Percentiles rank a stretch among this genome's conserved stretches.
Conservation (phyloP, 179 eudicot genomes). For the Silene coronaria region DNA sequence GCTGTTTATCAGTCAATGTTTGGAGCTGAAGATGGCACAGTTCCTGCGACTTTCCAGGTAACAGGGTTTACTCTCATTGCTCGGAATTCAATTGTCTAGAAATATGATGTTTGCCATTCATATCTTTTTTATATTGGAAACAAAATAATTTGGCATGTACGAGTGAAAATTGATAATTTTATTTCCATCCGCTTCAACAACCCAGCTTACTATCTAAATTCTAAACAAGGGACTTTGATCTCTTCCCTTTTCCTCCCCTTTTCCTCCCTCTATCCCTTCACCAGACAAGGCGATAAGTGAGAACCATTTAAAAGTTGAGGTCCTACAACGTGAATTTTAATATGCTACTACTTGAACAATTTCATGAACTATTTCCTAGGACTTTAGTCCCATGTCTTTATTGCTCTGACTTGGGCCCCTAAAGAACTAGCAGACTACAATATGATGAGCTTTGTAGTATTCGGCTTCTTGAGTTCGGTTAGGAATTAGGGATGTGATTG, state of each 20-base stretch:
- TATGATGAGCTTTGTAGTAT: background rate
- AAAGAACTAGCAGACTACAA: background rate
- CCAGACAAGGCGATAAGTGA: background rate
- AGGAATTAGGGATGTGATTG: background rate
- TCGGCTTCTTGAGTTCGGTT: background rate
- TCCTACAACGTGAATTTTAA: background rate
- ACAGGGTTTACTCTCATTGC: conserved; percentile 3
- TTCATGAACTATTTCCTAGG: background rate
- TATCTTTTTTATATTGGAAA: background rate
- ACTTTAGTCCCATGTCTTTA: background rate
- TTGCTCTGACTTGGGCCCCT: background rate
- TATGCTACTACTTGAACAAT: background rate
- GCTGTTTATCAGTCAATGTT: conserved; percentile 93
- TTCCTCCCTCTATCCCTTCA: background rate
- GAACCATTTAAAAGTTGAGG: background rate
- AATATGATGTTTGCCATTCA: background rate
- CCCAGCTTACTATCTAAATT: background rate
- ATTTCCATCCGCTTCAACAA: background rate
- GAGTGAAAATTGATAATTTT: background rate
- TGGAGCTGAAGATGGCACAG: conserved; percentile 86
- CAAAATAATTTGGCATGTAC: background rate
- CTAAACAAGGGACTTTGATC: background rate
- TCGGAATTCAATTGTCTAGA: background rate
- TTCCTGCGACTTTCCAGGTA: conserved; percentile 98
- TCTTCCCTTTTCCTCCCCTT: background rate